Conservation (phyloP, 1,139 yeast species). For the Kodamaea anthophila region DNA sequence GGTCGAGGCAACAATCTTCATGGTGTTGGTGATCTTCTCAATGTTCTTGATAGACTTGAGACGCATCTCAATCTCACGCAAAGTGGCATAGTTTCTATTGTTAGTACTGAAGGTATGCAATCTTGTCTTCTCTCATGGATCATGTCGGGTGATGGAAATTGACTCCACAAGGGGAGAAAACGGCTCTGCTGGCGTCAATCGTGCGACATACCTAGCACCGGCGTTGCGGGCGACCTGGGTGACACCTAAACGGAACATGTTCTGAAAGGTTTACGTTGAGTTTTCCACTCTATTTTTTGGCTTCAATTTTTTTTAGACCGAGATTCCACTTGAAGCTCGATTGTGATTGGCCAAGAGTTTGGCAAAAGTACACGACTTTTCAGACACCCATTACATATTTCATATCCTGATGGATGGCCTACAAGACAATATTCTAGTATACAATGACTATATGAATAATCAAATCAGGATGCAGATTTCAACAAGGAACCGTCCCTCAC, state of each 20-base stretch:
- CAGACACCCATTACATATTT: background rate
- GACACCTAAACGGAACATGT: conserved; percentile 64
- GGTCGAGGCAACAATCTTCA: conserved; percentile 98
- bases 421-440: conserved; percentile 1
- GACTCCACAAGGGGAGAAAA: no score
- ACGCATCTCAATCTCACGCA: conserved; percentile 98
- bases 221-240: conserved; percentile 54
- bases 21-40: conserved; percentile 98
- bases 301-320: conserved; percentile 10
- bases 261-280: conserved; percentile 8
- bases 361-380: conserved; percentile 6
- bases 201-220: conserved; percentile 49
- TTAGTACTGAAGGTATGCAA: conserved; percentile 16
- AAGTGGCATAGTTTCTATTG: conserved; percentile 87
- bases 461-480: conserved; percentile 3
- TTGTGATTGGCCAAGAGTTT: conserved; percentile 10
- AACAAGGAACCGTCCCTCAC: no score
- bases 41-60: conserved; percentile 97
- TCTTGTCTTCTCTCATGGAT: no score
- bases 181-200: background rate
- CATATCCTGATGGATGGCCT: background rate
- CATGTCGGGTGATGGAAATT: no score
- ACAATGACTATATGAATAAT: conserved; percentile 2
- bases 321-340: conserved; percentile 6
- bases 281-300: conserved; percentile 7